A percentile compares a stretch with the other conserved stretches of the same genome.
Evolutionary conservation across 192 early-diverging fungal genomes (phyloP).

Genomic region (Chytriomyces hyalinus): DNA sequence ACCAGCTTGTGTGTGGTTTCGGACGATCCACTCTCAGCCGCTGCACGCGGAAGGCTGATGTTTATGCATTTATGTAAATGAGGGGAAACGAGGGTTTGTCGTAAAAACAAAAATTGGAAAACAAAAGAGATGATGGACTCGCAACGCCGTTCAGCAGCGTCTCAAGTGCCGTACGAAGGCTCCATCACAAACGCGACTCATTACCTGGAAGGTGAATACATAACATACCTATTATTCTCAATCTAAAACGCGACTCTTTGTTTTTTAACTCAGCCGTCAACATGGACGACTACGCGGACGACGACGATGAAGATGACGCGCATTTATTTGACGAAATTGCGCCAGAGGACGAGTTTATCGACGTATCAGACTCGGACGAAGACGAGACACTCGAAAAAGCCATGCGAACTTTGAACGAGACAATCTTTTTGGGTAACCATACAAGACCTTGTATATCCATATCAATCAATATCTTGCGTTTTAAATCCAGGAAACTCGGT

Average conservation of each 20-base stretch:
- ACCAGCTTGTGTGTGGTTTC: too few species aligned
- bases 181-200: conserved; percentile 25
- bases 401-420: conserved; percentile 53
- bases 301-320: conserved; percentile 48
- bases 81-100: too few species aligned
- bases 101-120: too few species aligned
- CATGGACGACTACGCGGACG: conserved; percentile 16
- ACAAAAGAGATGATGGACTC: too few species aligned
- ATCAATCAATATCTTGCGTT: background rate
- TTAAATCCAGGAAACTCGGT: background rate
- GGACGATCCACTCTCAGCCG: too few species aligned
- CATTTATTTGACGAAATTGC: conserved; percentile 46
- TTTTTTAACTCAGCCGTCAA: conserved; percentile 3
- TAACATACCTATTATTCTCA: background rate
- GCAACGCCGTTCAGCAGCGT: too few species aligned
- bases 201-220: conserved; percentile 34
- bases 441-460: background rate
- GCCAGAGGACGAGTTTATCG: conserved; percentile 54
- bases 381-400: conserved; percentile 61
- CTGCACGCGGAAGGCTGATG: too few species aligned
- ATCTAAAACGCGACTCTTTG: background rate
- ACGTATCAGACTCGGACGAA: conserved; percentile 47
- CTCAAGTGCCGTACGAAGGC: conserved; percentile 28
- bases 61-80: too few species aligned
- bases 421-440: conserved; percentile 44